Base-by-base conservation (phyloP, 345 rosid genomes). In the Jatropha curcas region DNA sequence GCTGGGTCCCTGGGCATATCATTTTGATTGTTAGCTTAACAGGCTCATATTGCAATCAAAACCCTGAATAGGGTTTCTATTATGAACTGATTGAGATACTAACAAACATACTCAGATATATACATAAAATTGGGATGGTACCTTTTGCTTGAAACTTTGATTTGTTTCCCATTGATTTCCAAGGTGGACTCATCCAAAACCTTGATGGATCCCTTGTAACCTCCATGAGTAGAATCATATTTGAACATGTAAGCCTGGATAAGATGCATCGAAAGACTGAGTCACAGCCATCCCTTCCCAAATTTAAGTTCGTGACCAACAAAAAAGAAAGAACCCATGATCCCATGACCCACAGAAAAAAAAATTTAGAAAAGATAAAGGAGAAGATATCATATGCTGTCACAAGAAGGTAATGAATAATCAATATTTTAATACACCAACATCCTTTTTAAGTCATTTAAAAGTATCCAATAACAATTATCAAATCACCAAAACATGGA, bases 181-280 rank as follows among this genome's bases (percentile, higher is more conserved):
- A 93, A 83, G 50, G 89, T 91, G 80, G 96, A 87, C 2, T 86
- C 85, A 74, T 96, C 92, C 81, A 96, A 61, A 62, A 91, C 99
- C 56, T 72, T 85, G 80, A 95, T 77, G 74, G 82, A 80, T 76
- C 94, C 99, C 37, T 86, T 79, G 72, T 87, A 91, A 82, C 79
- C 79, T 59, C 99, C 98, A 77, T 95, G 99, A 73, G 99, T 95
- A 16, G 99, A 95, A 81, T 95, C 99, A 33, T 95, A 95, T 84
- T 89, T 95, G 68, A 93, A 77, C 99, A 95, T 92, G 83, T 95
- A 95, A 81, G 98, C 98, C 99, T 95, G 86, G 45, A 66, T 28
- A 76, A 67, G 46, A 80, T 57, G 24, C 66, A 55, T 51, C 53
- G 24, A 46, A 22, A 58, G 68, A 20, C n/a, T 65, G 14, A 59